Conservation (phyloP, 306 rosid species). For the Canavalia ensiformis region DNA sequence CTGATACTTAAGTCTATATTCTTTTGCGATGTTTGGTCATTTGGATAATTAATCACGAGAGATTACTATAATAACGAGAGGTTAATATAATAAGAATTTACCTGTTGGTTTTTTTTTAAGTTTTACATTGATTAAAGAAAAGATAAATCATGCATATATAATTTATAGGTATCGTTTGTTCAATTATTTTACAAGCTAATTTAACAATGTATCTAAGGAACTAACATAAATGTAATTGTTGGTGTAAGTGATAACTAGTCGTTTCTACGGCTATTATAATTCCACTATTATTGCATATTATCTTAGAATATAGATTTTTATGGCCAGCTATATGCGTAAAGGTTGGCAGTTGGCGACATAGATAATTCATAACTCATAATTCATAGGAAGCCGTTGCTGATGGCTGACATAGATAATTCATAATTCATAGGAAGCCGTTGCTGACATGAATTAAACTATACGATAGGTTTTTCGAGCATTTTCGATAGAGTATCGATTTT, state of each 20-base stretch:
- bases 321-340: too few species aligned
- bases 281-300: background rate
- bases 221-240: background rate
- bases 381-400: background rate
- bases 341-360: background rate
- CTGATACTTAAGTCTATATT: constrained; percentile 3
- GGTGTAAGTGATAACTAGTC: background rate
- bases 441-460: background rate
- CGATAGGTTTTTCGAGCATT: background rate
- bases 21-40: background rate
- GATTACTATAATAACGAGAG: background rate
- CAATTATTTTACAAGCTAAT: background rate
- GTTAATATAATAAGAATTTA: background rate
- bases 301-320: background rate
- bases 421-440: too few species aligned
- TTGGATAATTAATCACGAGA: constrained; percentile 6
- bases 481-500: background rate
- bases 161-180: too few species aligned
- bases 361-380: background rate
- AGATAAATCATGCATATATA: too few species aligned
- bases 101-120: background rate
- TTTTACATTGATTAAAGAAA: too few species aligned
- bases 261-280: background rate
- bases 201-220: background rate
- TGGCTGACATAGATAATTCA: too few species aligned